phyloP scores from a whole-genome alignment of 805 yeast genomes.

The Phaffomyces thermotolerans region DNA sequence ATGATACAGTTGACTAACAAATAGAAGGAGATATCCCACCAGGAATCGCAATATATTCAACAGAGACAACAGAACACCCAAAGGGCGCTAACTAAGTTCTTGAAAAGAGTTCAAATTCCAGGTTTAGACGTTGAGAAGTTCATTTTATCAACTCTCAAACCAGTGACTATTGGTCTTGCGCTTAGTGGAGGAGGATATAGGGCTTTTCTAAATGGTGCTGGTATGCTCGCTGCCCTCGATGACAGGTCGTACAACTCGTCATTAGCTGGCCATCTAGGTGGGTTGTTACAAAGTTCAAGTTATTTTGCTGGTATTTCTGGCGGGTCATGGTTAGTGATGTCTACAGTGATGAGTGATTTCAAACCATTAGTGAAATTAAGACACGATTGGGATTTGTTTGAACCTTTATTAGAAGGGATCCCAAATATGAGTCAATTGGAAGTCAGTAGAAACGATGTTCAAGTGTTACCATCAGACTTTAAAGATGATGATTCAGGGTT shows the following conservation, averaged over 20 bases:
- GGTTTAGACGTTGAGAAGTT: conserved; percentile 25
- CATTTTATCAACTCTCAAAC: conserved; percentile 18
- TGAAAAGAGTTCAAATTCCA: conserved; percentile 28
- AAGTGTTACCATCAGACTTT: conserved; percentile 18
- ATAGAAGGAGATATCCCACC: conserved; percentile 3
- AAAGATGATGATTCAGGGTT: conserved; percentile 18
- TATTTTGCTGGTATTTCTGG: conserved; percentile 79
- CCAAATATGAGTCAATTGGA: conserved; percentile 42
- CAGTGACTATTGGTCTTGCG: conserved; percentile 46
- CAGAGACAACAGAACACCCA: conserved; percentile 28
- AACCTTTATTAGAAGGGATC: conserved; percentile 48
- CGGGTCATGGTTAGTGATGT: conserved; percentile 65
- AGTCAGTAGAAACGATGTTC: conserved; percentile 23
- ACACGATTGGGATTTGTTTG: conserved; percentile 35
- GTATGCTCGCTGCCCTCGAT: conserved; percentile 73
- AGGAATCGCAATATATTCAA: conserved; percentile 22
- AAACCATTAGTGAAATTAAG: conserved; percentile 31
- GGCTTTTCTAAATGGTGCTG: conserved; percentile 84
- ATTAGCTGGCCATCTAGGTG: conserved; percentile 54
- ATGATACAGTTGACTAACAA: too few species aligned
- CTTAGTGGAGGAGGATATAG: conserved; percentile 88
- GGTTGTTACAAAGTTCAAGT: conserved; percentile 61
- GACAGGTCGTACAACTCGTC: conserved; percentile 54
- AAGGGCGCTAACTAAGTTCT: conserved; percentile 23
- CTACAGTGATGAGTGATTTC: conserved; percentile 31